Evolutionary conservation across 306 rosid species (phyloP), one percentile per base, ranked within the genome.

Genomic region (Cucurbita argyrosperma): DNA sequence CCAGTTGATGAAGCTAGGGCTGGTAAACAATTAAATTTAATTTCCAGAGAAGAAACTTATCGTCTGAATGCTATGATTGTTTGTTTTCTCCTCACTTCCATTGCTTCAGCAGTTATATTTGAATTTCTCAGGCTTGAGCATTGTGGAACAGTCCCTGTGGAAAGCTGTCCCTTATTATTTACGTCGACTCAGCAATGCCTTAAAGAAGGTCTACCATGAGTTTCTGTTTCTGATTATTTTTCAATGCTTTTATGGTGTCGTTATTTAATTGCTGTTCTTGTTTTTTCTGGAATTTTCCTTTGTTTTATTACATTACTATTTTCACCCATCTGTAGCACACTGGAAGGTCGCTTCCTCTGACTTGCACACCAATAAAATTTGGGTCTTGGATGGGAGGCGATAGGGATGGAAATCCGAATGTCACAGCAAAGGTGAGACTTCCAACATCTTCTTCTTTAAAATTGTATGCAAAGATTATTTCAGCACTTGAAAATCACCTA

Each of bases 321-420:
- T 64, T 49, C 16, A 43, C 9, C 56, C 78, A 56, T 79, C 78
- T 60, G 76, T 88, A 92, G 98, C 92, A 92, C 83, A 90, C 98
- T 2, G 96, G 98, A 76, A 88, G 71, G 88, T 87, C 98, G 18
- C 98, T 92, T 76, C 98, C 98, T 51, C 77, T 92, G 84, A 90
- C 89, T 23, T 90, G 98, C 82, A 90, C 98, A 58, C 98, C 98
- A 56, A 88, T 92, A 74, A 88, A 80, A 83, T 92, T 92, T 82
- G 98, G 98, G 69, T 88, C 98, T 76, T 90, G 98, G 98, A 92
- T 92, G 96, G 96, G 96, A 71, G 98, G 98, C 76, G 98, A 90
- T 76, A 85, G 98, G 84, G 98, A 92, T 86, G 98, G 98, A 78
- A 92, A 92, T 80, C 98, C 98, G 43, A 90, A 90, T 63, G 98